Percentiles rank a stretch among this genome's conserved stretches.
phyloP scores from a whole-genome alignment of 108 stramenopile genomes.

The Fistulifera solaris region DNA sequence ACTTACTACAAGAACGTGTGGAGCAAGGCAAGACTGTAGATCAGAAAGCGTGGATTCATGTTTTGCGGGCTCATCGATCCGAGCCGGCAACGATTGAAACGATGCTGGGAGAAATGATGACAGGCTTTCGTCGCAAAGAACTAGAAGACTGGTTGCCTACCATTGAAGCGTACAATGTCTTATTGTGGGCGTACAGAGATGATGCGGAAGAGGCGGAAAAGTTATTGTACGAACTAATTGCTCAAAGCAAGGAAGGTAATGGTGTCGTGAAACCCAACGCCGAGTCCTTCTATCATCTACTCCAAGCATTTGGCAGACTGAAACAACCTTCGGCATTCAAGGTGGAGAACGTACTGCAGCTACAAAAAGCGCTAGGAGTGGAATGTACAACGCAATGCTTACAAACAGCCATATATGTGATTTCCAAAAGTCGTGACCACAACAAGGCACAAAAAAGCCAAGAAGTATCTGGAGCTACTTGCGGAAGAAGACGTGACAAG shows the following conservation, averaged over 20 bases:
- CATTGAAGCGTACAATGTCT: constrained; percentile 26
- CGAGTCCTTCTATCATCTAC: constrained; percentile 21
- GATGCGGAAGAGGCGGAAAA: constrained; percentile 26
- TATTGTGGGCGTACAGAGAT: constrained; percentile 15
- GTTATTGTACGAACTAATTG: constrained; percentile 36
- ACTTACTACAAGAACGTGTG: constrained; percentile 17
- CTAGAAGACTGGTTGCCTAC: constrained; percentile 20
- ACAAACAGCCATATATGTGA: too few relatives aligned
- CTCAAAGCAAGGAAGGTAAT: constrained; percentile 32
- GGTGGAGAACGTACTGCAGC: constrained; percentile 28
- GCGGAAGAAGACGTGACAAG: not conserved
- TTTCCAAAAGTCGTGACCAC: too few relatives aligned
- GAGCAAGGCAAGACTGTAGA: not conserved
- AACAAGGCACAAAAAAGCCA: too few relatives aligned
- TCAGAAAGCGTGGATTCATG: constrained; percentile 31
- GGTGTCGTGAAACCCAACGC: constrained; percentile 39
- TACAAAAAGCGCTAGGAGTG: constrained; percentile 18
- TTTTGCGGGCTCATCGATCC: constrained; percentile 24
- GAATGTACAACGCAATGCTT: constrained; percentile 10
- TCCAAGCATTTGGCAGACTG: constrained; percentile 11
- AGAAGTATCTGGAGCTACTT: too few relatives aligned
- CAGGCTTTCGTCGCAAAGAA: constrained; percentile 12
- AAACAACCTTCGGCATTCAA: constrained; percentile 14
- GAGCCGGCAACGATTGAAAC: constrained; percentile 9
- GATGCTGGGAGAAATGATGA: constrained; percentile 24